A percentile compares a stretch with the other conserved stretches of the same genome.
These are phyloP conservation scores for Pseudocercospora crystallina DNA, from an alignment of 2,329 filamentous ascomycete species.

Conservation along the genomic window DNA sequence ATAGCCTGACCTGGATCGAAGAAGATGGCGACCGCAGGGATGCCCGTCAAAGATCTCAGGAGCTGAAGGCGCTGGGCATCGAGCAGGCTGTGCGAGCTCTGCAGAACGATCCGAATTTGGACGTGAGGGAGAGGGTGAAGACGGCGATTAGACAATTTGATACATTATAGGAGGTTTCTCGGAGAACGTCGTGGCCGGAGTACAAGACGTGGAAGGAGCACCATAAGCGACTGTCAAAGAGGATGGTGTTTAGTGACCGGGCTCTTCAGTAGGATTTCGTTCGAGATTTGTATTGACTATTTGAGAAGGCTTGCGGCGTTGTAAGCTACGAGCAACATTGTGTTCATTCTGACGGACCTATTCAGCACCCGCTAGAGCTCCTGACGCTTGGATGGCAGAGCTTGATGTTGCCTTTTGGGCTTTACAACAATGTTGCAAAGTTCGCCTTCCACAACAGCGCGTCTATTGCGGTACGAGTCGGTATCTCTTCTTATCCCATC, in stretches of 20 bases:
- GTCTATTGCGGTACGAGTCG: too few species aligned
- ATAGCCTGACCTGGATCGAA: slow-evolving; percentile 82
- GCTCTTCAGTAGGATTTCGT: too few species aligned
- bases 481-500: too few species aligned
- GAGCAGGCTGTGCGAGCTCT: slow-evolving; percentile 34
- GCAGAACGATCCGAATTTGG: slow-evolving; percentile 66
- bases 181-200: neutral
- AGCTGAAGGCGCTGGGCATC: slow-evolving; percentile 64
- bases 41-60: slow-evolving; percentile 65
- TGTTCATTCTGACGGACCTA: too few species aligned
- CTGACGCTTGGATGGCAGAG: too few species aligned
- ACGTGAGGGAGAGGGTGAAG: slow-evolving; percentile 82
- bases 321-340: too few species aligned
- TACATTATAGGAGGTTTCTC: slow-evolving; percentile 33
- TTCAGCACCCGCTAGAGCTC: too few species aligned
- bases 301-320: neutral
- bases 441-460: too few species aligned
- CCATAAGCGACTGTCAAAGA: too few species aligned
- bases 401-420: too few species aligned
- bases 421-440: too few species aligned
- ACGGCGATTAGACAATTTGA: slow-evolving; percentile 70
- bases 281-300: neutral
- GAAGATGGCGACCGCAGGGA: slow-evolving; percentile 65
- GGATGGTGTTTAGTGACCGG: too few species aligned
- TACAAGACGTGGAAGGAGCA: neutral